Evolutionary conservation across 2,329 filamentous ascomycete genomes (phyloP), one percentile per base, ranked within the genome.

Genomic region (Cercospora sp.): DNA sequence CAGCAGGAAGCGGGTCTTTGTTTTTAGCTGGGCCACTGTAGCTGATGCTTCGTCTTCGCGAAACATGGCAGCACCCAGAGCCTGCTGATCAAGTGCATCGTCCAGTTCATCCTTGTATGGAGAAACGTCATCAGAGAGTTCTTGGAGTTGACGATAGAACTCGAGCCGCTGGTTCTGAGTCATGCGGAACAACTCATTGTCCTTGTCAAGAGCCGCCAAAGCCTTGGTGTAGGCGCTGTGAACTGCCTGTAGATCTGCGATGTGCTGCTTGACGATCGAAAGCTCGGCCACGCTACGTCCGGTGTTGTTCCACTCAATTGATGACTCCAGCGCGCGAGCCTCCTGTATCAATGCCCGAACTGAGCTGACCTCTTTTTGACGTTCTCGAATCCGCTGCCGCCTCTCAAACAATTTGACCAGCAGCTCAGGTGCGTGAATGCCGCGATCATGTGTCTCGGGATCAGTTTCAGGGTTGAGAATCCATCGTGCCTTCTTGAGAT

Each of bases 91-190:
- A 10, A 90, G 82, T 2, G 82, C 83, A 12, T 87, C 82, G 24
- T 89, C 85, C 24, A 86, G 81, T 61, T 84, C 83, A 10, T 90
- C 89, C 66, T 93, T 89, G 66, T 91, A 91, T 0, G 91, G 89
- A 5, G 87, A 86, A 0, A 98, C 92, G 18, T 88, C 92, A 76
- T 98, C 94, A 0, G 94, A 97, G n/a, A 98, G 89, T 28, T 88
- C 87, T 77, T 98, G 95, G 10, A 98, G 84, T 75, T 97, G 93
- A 5, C 90, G 89, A 77, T 98, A 98, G 77, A 93, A 98, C 66
- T 95, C 93, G 0, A 97, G 81, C 13, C 95, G 89, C 43, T 89
- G 85, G 75, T 98, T 98, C 88, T 97, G 94, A 0, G 90, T 88
- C 16, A 85, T 84, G 30, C 88, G 90, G 77, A 97, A 95, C 30